Base-by-base conservation (phyloP, 345 rosid genomes). In the Populus davidiana region DNA sequence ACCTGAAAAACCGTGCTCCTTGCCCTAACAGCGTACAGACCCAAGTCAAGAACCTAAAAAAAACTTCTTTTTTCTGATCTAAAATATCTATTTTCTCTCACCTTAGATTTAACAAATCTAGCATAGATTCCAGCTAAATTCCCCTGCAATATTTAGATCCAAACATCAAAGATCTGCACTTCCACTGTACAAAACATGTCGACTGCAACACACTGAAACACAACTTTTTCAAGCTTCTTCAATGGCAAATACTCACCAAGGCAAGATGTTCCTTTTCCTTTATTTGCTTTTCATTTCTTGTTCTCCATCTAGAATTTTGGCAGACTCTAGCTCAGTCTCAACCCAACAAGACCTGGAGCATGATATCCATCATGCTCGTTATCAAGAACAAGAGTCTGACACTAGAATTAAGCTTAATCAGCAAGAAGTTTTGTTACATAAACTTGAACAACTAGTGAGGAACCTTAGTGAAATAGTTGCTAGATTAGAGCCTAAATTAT, bases 361-460 rank as follows among this genome's bases (percentile, higher is more conserved):
- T 69, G 86, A 80, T 64, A 71, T 38, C 20, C 71, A 83, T 63
- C 82, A 33, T 16, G 81, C 67, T 14, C 71, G 68, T 83, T 62
- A 69, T 12, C 65, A 18, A 23, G 82, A 69, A 50, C 77, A 73
- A 35, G 81, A 68, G 29, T 56, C 77, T 78, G 80, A 75, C n/a
- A 67, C 70, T 49, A 68, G 70, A 14, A 63, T 16, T 80, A 77
- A 78, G 66, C 78, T 69, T 33, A 43, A 68, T 50, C 81, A 73
- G 49, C 86, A 84, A 29, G 86, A 86, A 56, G 83, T 79, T 84
- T 75, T 88, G 43, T 86, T 93, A 31, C 84, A 76, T 77, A 89
- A 86, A 72, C 94, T 95, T 11, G 97, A 91, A 79, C 96, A 92
- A 44, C 75, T 91, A 68, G 91, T 90, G 77, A 93, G 82, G 70